Percentiles rank a stretch among this genome's conserved stretches.
Evolutionary conservation across 2,329 filamentous ascomycete genomes (phyloP).

Genomic region (Pyrenophora seminiperda): DNA sequence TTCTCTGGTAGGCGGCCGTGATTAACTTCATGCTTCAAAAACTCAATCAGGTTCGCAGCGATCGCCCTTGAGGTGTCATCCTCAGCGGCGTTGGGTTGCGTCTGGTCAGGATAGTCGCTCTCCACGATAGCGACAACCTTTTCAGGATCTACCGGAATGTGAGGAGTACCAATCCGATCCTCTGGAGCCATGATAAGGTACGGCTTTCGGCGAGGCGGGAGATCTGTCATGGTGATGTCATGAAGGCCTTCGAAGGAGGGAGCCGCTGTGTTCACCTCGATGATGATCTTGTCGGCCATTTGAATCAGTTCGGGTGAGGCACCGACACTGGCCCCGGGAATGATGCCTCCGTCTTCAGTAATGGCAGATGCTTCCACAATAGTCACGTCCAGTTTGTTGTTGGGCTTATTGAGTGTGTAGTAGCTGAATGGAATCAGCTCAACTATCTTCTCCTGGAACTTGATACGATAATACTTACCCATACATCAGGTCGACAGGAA

Average conservation of each 20-base stretch:
- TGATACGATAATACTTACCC: constrained; percentile 45
- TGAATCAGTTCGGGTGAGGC: constrained; percentile 85
- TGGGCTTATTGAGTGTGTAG: constrained; percentile 80
- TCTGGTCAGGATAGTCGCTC: constrained; percentile 79
- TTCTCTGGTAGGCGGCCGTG: constrained; percentile 77
- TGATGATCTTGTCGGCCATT: constrained; percentile 91
- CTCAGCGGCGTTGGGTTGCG: constrained; percentile 74
- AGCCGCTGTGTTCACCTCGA: constrained; percentile 87
- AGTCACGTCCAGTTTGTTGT: constrained; percentile 77
- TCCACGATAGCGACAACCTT: constrained; percentile 85
- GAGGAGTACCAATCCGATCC: constrained; percentile 81
- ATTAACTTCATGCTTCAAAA: constrained; percentile 82
- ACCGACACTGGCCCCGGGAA: constrained; percentile 83
- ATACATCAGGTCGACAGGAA: constrained; percentile 84
- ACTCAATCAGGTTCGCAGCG: constrained; percentile 79
- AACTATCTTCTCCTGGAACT: not conserved
- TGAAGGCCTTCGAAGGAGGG: constrained; percentile 84
- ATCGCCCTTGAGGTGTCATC: constrained; percentile 76
- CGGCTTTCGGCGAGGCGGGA: constrained; percentile 80
- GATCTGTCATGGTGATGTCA: constrained; percentile 87
- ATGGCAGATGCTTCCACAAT: constrained; percentile 87
- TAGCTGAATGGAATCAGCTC: constrained; percentile 56
- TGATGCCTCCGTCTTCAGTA: constrained; percentile 85
- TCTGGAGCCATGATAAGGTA: constrained; percentile 85
- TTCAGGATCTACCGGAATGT: constrained; percentile 83